Conservation (phyloP, 108 stramenopile species). For the Chaetoceros muelleri region DNA sequence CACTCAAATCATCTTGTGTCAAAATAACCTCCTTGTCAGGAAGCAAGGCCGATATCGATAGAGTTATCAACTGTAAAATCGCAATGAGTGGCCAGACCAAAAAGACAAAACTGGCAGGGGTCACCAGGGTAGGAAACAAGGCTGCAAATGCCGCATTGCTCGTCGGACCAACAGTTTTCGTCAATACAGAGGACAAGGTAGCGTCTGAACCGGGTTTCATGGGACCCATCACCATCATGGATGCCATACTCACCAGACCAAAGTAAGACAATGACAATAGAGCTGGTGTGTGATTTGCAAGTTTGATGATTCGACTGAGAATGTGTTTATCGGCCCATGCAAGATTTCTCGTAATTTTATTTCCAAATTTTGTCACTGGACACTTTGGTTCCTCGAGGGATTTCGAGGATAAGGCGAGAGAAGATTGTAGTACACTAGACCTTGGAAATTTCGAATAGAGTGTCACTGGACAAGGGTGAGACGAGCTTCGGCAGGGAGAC, state of each 20-base stretch:
- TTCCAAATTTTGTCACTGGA: neutral
- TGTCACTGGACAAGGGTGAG: too few relatives aligned
- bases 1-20: neutral
- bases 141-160: neutral
- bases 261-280: neutral
- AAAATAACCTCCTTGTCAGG: neutral
- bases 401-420: too few relatives aligned
- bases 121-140: conserved; percentile 1
- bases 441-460: too few relatives aligned
- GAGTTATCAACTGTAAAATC: neutral
- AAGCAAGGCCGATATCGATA: neutral
- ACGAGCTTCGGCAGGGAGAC: too few relatives aligned
- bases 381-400: neutral
- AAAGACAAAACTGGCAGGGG: conserved; percentile 1
- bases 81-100: conserved; percentile 2
- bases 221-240: neutral
- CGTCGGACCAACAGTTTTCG: neutral
- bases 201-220: neutral
- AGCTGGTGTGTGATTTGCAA: neutral
- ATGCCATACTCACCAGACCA: neutral
- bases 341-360: neutral
- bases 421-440: too few relatives aligned
- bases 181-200: neutral
- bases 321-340: neutral
- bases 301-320: neutral